Evolutionary conservation across 352 stramenopile genomes (phyloP), one percentile per base, ranked within the genome.

Genomic region (Pythium coloratum): DNA sequence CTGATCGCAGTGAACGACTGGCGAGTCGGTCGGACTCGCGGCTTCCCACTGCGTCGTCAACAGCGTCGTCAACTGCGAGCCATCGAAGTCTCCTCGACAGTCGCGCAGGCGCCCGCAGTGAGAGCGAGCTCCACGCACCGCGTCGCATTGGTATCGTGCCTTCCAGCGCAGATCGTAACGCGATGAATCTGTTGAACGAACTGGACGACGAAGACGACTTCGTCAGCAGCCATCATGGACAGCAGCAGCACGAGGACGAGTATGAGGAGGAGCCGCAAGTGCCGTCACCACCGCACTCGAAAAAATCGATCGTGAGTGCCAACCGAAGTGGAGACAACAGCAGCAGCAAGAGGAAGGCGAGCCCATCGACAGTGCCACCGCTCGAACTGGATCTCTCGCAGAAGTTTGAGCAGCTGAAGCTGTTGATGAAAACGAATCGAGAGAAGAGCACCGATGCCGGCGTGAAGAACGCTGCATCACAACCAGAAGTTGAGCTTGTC

Each of bases 321-420:
- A 32, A 20, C 10, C 18, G 14, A 46, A 26, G 12, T 16, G 28
- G 7, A 12, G 50, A 59, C 28, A 62, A 63, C 34, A 61, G 63
- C 18, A 42, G 47, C 1, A 36, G 42, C 30, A 33, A 72, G n/a
- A 24, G 32, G 12, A 33, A 46, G 49, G 3, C 30, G 28, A 49
- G 20, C 18, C 3, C 24, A 16, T 50, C 53, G 55, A 69, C 50
- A 47, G 38, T 69, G 40, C 59, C 64, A 20, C 51, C 50, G 16
- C 55, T 81, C 28, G 73, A 83, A 47, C 61, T 81, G 5, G 79
- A 80, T 20, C 56, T 91, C 28, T 63, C 75, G n/a, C 73, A 73
- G 54, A 90, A 91, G 63, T 92, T 90, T 70, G 76, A 86, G 55
- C 62, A 81, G 42, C 60, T 92, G 18, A 92, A 91, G 73, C 47